Percentiles rank a stretch among this genome's conserved stretches.
phyloP scores from a whole-genome alignment of 176 grass and related monocot species.

The Ensete ventricosum region DNA sequence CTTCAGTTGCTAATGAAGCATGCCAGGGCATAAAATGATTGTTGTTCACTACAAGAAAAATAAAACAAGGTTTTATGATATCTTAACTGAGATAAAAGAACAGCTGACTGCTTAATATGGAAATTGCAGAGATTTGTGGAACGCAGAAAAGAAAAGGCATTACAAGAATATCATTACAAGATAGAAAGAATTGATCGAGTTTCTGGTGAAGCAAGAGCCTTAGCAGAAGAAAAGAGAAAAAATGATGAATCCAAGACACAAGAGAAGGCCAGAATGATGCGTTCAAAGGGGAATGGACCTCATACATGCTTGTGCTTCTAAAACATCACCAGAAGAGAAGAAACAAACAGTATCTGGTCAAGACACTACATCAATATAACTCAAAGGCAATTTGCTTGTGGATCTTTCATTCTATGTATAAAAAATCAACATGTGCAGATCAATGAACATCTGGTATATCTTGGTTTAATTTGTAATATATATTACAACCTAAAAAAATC shows the following conservation, averaged over 20 bases:
- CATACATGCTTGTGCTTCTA: constrained; percentile 18
- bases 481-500: background rate
- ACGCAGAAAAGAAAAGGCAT: constrained; percentile 33
- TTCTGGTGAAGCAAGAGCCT: constrained; percentile 39
- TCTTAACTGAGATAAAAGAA: background rate
- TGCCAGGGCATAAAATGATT: background rate
- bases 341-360: background rate
- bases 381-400: background rate
- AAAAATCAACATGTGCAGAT: background rate
- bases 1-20: background rate
- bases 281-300: constrained; percentile 27
- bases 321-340: background rate
- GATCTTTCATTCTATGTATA: background rate
- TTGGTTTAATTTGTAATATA: background rate
- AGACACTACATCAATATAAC: background rate
- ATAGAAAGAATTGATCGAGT: constrained; percentile 53
- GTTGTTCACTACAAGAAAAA: background rate
- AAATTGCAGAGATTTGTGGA: constrained; percentile 49
- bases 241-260: constrained; percentile 57
- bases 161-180: constrained; percentile 43
- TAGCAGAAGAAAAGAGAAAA: constrained; percentile 48
- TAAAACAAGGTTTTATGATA: background rate
- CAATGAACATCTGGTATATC: background rate
- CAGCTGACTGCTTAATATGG: constrained; percentile 14
- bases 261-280: constrained; percentile 59